phyloP scores from a whole-genome alignment of 768 basidiomycete genomes.

The Cystofilobasidium ferigula region DNA sequence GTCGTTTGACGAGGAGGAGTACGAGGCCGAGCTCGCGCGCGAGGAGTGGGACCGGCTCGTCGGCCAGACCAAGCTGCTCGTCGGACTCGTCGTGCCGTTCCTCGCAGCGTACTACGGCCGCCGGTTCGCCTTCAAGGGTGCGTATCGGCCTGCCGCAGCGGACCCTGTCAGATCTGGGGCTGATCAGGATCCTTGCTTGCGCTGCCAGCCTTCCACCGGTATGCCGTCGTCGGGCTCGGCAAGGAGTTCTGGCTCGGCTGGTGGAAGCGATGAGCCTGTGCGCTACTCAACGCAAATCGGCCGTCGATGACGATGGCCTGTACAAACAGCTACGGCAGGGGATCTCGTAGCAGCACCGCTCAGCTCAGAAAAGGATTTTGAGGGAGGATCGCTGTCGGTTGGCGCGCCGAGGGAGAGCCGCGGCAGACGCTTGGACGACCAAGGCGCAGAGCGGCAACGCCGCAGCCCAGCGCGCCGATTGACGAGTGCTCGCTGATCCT shows the following conservation, averaged over 20 bases:
- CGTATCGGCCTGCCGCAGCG: neutral
- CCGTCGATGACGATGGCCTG: no score
- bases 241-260: conserved; percentile 17
- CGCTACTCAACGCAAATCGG: no score
- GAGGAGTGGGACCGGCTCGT: conserved; percentile 23
- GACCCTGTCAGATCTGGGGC: neutral
- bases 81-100: conserved; percentile 20
- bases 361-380: no score
- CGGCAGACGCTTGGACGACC: no score
- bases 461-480: no score
- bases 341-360: no score
- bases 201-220: conserved; percentile 16
- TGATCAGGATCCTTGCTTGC: neutral
- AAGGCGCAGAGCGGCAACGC: no score
- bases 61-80: conserved; percentile 17
- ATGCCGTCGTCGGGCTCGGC: conserved; percentile 11
- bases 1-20: conserved; percentile 10
- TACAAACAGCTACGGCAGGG: no score
- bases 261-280: neutral
- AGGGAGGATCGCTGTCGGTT: no score
- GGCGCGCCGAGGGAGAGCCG: no score
- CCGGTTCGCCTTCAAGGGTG: conserved; percentile 21
- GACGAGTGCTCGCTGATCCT: no score
- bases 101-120: conserved; percentile 21
- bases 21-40: conserved; percentile 10